These are phyloP conservation scores for Nothomitra cinnamomea DNA, from an alignment of 2,329 filamentous ascomycete genomes.

Conservation along the genomic window DNA sequence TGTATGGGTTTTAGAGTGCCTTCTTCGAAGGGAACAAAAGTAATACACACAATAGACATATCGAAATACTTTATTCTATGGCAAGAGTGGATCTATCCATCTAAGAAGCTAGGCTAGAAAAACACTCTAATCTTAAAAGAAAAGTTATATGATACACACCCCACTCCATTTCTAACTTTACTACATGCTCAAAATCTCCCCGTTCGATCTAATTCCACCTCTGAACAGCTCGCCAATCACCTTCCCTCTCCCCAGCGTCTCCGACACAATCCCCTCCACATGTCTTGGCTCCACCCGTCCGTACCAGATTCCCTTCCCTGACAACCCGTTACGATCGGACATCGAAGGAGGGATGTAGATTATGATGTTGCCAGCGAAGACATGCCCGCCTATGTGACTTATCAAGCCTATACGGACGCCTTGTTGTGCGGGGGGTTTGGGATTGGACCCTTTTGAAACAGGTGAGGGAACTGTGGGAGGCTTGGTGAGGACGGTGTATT, in stretches of 20 bases:
- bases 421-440: slow-evolving; percentile 2
- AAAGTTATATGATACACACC: too few species aligned
- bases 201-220: slow-evolving; percentile 43
- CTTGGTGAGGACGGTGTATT: not conserved
- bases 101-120: too few species aligned
- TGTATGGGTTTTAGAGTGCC: too few species aligned
- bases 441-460: not conserved
- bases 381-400: slow-evolving; percentile 71
- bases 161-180: too few species aligned
- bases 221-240: slow-evolving; percentile 56
- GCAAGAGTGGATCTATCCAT: too few species aligned
- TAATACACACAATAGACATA: too few species aligned
- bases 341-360: slow-evolving; percentile 51
- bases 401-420: slow-evolving; percentile 50
- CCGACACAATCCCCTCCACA: slow-evolving; percentile 56
- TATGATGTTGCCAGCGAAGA: slow-evolving; percentile 73
- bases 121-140: too few species aligned
- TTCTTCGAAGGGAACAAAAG: too few species aligned
- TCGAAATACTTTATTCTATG: too few species aligned
- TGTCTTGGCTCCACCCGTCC: slow-evolving; percentile 58
- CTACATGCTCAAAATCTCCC: slow-evolving; percentile 28
- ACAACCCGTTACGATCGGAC: slow-evolving; percentile 30
- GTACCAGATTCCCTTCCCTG: slow-evolving; percentile 66
- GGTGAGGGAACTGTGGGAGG: too few species aligned
- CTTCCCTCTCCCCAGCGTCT: slow-evolving; percentile 50